Evolutionary conservation across 176 grass and related monocot genomes (phyloP), one percentile per base, ranked within the genome.

Genomic region (Leersia perrieri): DNA sequence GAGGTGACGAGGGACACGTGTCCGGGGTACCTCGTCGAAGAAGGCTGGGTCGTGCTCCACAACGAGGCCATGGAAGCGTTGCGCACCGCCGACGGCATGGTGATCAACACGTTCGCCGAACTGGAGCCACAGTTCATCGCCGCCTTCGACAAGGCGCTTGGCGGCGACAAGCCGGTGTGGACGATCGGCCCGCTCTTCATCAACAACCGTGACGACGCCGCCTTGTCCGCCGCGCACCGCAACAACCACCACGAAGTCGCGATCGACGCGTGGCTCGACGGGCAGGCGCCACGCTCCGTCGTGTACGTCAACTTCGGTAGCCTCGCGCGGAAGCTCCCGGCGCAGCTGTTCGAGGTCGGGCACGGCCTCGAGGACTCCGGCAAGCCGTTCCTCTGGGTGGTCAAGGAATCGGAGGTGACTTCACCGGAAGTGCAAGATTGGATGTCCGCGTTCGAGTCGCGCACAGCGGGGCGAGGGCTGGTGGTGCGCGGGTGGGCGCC

Each of bases 261-360:
- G n/a, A n/a, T n/a, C n/a, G n/a, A n/a, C n/a, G n/a, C 40, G n/a
- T 96, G 93, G 93, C 90, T 96, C 3, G 90, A 90, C 67, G 33
- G 78, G 12, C 16, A n/a, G n/a, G n/a, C n/a, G n/a, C n/a, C n/a
- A 79, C 0, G 72, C 38, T 92, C 90, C 72, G 90, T 97, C 39
- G 53, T 97, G 7, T 91, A 83, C 33, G 73, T 87, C 31, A 89
- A 73, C 82, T 97, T 97, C 40, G 94, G 94, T 22, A 92, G 84
- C 66, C 1, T 96, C 15, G 76, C 62, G 0, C 32, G 70, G 33
- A 78, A 72, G 58, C 67, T 58, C 0, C 70, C 69, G 0, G 30
- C 28, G 70, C 87, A 85, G 42, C 78, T 92, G 40, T 71, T 87
- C 74, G 90, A 96, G 79, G 33, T 96, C 3, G 93, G 90, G 25